phyloP scores from a whole-genome alignment of 371 early-diverging fungal species.

The Haplosporangium sp. region DNA sequence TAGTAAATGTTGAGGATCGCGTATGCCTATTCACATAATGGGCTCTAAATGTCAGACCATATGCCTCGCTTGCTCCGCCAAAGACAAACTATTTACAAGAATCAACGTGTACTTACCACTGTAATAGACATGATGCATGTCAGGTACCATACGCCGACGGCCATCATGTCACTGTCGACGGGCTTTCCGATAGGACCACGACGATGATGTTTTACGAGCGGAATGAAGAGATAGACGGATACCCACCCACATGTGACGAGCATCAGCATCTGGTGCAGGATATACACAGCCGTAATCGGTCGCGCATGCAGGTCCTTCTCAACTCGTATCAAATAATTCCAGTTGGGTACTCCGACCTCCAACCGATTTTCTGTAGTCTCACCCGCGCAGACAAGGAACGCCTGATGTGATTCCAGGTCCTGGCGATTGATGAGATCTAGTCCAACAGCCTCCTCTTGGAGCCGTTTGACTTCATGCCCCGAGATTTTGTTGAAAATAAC shows the following conservation, averaged over 20 bases:
- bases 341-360: slow-evolving; percentile 11
- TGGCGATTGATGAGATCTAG: neutral
- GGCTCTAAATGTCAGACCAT: no score
- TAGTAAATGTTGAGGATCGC: slow-evolving; percentile 24
- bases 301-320: slow-evolving; percentile 4
- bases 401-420: neutral
- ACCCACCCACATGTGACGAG: slow-evolving; percentile 31
- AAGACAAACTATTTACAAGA: no score
- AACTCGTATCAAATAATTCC: slow-evolving; percentile 2
- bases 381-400: neutral
- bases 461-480: neutral
- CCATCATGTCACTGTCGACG: slow-evolving; percentile 40
- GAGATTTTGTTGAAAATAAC: slow-evolving; percentile 7
- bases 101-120: slow-evolving; percentile 21
- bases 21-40: slow-evolving; percentile 16
- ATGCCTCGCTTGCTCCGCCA: no score
- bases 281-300: slow-evolving; percentile 13
- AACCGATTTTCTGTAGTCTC: neutral
- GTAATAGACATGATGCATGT: slow-evolving; percentile 19
- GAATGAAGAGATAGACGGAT: slow-evolving; percentile 43
- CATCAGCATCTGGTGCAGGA: slow-evolving; percentile 36
- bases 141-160: slow-evolving; percentile 51
- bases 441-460: neutral
- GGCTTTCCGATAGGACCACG: slow-evolving; percentile 28
- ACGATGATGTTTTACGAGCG: slow-evolving; percentile 35